Evolutionary conservation across 352 stramenopile species (phyloP).

Genomic region (Pythium vanterpoolii): DNA sequence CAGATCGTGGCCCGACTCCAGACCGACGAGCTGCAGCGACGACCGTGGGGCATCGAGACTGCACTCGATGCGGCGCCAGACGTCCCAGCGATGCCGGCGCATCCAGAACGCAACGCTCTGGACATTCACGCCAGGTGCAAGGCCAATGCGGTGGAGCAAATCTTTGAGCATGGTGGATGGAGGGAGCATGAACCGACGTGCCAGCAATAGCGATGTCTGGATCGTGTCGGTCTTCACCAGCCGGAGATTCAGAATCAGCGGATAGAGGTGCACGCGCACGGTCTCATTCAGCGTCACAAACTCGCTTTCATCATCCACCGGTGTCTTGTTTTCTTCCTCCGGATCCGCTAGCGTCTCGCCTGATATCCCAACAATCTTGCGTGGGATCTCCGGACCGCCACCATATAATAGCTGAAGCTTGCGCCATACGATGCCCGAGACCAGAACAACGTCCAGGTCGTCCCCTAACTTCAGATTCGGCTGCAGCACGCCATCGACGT

Average conservation of each 20-base stretch:
- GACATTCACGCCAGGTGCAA: conserved; percentile 49
- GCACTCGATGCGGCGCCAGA: conserved; percentile 57
- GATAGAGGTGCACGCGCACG: conserved; percentile 47
- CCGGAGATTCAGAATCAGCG: conserved; percentile 48
- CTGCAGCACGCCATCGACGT: conserved; percentile 33
- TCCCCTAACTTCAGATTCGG: conserved; percentile 29
- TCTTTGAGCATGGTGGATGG: conserved; percentile 42
- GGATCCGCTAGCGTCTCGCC: neutral
- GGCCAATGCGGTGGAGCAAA: conserved; percentile 51
- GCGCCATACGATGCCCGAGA: conserved; percentile 42
- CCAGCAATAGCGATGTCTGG: conserved; percentile 56
- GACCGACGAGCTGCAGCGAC: conserved; percentile 38
- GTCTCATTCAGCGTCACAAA: conserved; percentile 6
- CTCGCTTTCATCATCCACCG: neutral
- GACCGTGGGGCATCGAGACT: conserved; percentile 38
- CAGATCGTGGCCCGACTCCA: conserved; percentile 53
- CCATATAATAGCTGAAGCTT: conserved; percentile 51
- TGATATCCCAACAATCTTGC: conserved; percentile 30
- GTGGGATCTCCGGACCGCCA: conserved; percentile 50
- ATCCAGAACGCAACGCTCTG: conserved; percentile 63
- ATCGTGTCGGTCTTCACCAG: conserved; percentile 52
- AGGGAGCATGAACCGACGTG: conserved; percentile 42
- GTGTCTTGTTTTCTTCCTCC: neutral
- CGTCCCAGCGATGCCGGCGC: conserved; percentile 46
- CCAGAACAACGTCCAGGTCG: conserved; percentile 45